A percentile compares a stretch with the other conserved stretches of the same genome.
Conservation (phyloP, 1,284 basidiomycete genomes). For the Heterobasidion irregulare region DNA sequence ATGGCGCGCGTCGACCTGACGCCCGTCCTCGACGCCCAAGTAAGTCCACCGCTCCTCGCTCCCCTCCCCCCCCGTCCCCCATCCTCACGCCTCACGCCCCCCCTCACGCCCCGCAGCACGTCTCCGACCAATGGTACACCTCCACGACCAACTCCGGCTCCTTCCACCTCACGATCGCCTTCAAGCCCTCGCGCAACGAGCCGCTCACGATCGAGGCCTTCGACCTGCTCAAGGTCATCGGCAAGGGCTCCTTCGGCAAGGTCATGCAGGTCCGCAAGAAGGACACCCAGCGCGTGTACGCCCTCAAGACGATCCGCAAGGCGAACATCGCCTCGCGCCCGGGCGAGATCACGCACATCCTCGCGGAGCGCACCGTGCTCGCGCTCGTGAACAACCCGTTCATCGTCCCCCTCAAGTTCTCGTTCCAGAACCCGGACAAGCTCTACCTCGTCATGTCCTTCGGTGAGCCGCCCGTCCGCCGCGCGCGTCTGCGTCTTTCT, state of each 20-base stretch:
- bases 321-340: constrained; percentile 95
- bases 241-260: constrained; percentile 97
- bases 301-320: constrained; percentile 97
- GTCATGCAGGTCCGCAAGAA: constrained; percentile 99
- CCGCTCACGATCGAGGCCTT: constrained; percentile 92
- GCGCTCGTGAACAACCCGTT: constrained; percentile 98
- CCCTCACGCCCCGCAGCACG: constrained; percentile 39
- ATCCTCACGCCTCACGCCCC: not conserved
- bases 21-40: constrained; percentile 77
- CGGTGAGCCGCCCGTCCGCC: constrained; percentile 31
- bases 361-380: constrained; percentile 94
- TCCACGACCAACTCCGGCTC: constrained; percentile 82
- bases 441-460: constrained; percentile 97
- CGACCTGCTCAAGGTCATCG: constrained; percentile 96
- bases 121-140: constrained; percentile 83
- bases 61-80: constrained; percentile 4
- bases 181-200: constrained; percentile 79
- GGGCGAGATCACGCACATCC: constrained; percentile 97
- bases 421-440: constrained; percentile 97
- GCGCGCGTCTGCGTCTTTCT: not conserved
- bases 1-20: constrained; percentile 89
- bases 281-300: constrained; percentile 97
- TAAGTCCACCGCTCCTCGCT: constrained; percentile 28
- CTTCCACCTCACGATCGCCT: constrained; percentile 94
- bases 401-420: constrained; percentile 98